Evolutionary conservation across 768 basidiomycete species (phyloP).

Genomic region (Lentinula sp.): DNA sequence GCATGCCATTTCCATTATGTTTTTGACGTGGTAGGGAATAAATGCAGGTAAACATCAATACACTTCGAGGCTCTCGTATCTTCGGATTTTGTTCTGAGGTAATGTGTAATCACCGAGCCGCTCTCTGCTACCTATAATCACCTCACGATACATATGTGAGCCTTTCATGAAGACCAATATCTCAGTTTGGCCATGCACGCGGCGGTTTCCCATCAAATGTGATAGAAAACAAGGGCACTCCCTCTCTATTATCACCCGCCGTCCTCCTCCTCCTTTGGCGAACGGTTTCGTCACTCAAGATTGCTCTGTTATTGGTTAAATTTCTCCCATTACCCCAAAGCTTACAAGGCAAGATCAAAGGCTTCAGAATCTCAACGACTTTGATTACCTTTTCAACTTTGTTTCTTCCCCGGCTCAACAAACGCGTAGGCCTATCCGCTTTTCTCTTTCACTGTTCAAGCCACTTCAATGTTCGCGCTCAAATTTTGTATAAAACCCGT

Average conservation of each 20-base stretch:
- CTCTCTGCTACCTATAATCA: neutral
- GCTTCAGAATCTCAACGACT: neutral
- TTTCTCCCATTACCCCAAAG: neutral
- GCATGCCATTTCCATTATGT: no score
- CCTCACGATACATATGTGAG: neutral
- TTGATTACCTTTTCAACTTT: neutral
- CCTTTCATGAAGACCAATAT: neutral
- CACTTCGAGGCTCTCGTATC: no score
- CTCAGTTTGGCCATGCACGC: neutral
- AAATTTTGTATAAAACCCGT: neutral
- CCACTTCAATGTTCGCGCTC: neutral
- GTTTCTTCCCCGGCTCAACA: neutral
- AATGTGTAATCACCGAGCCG: no score
- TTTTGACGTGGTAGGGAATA: no score
- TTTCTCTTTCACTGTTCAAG: neutral
- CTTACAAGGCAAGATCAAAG: neutral
- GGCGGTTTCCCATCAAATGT: neutral
- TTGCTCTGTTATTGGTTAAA: neutral
- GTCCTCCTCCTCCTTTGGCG: neutral
- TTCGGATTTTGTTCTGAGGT: no score
- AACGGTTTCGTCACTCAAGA: neutral
- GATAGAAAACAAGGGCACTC: neutral
- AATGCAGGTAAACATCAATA: no score
- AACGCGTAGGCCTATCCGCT: neutral
- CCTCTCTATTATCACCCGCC: neutral